A percentile compares a stretch with the other conserved stretches of the same genome.
phyloP scores from a whole-genome alignment of 345 rosid species.

The Populus euphratica region DNA sequence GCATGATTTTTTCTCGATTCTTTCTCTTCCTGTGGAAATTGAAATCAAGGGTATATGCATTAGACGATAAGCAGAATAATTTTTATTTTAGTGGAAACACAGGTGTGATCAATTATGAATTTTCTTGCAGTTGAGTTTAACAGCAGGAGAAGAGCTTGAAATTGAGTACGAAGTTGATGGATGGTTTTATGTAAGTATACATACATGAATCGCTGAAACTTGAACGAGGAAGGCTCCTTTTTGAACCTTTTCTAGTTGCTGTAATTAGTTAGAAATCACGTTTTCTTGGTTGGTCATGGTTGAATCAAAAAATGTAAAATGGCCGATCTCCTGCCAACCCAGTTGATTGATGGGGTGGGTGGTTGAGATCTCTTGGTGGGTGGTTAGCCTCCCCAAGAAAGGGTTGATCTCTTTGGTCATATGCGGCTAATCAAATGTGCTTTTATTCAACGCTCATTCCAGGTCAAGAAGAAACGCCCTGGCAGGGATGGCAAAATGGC shows the following conservation, averaged over 20 bases:
- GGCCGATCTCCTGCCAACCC: neutral
- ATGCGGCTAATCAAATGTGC: neutral
- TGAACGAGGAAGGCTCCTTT: neutral
- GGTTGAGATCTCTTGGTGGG: neutral
- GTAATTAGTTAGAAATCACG: neutral
- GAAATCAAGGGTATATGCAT: neutral
- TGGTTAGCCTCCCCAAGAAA: neutral
- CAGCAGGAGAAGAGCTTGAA: conserved; percentile 88
- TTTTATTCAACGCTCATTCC: conserved; percentile 15
- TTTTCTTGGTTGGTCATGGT: neutral
- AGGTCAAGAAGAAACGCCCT: conserved; percentile 98
- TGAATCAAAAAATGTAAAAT: neutral
- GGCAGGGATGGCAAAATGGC: conserved; percentile 98
- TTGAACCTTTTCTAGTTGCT: neutral
- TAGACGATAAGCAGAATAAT: neutral
- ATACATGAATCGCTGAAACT: neutral
- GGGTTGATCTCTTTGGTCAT: too few species aligned
- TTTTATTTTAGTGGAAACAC: neutral
- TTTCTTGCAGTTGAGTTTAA: conserved; percentile 79
- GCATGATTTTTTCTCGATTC: neutral
- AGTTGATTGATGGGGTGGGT: neutral
- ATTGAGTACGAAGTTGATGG: conserved; percentile 98
- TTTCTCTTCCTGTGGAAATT: neutral
- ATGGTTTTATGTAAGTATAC: conserved; percentile 87
- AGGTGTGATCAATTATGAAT: neutral